Base-by-base conservation (phyloP, 2,329 filamentous ascomycete genomes). In the Ceratocystiopsis sp. region DNA sequence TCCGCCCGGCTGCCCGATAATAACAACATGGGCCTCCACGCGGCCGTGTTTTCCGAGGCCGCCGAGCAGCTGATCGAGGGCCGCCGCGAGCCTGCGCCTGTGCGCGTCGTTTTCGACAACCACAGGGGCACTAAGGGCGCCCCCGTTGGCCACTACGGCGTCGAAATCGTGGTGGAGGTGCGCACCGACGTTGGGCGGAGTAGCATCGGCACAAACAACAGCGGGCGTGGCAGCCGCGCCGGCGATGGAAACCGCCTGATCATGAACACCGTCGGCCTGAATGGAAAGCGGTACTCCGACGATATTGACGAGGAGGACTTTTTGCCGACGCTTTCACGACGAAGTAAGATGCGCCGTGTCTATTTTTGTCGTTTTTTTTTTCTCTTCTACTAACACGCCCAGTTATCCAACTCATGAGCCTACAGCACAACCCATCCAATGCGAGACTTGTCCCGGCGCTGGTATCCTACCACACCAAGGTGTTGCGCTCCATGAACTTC, bases 401-500 rank as follows among this genome's bases (percentile, higher is more conserved):
- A 84, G 79, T 91, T 45, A 75, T 78, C 43, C 79, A 82, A 53
- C 66, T 89, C 35, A 69, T 89, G 49, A 78, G 77, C 53, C 67
- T 69, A 15, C 78, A 89, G 45, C 78, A 82, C 57, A 73, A 74
- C 46, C 69, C 80, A 36, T 71, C 70, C 42, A 84, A 86, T 49
- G 63, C 70, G 10, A 60, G 65, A 13, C 61, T 87, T 35, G 72
- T 79, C 1, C 70, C 78, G 4, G 73, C 80, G 0, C 65, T 93
- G 47, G 71, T 93, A 4, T 78, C 78, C 12, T 84, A 82, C 50
- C 82, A 94, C 54, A 77, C 78, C 38, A 85, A 85, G 48, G 75
- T 84, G 3, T 66, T 94, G 25, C 78, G 79, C 33, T 75, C 77
- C 4, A 63, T 94, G 19, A 72, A 71, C 39, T 66, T 83, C 36